These are phyloP conservation scores for Termitomyces sp. DNA, from an alignment of 768 basidiomycete species.

Conservation along the genomic window DNA sequence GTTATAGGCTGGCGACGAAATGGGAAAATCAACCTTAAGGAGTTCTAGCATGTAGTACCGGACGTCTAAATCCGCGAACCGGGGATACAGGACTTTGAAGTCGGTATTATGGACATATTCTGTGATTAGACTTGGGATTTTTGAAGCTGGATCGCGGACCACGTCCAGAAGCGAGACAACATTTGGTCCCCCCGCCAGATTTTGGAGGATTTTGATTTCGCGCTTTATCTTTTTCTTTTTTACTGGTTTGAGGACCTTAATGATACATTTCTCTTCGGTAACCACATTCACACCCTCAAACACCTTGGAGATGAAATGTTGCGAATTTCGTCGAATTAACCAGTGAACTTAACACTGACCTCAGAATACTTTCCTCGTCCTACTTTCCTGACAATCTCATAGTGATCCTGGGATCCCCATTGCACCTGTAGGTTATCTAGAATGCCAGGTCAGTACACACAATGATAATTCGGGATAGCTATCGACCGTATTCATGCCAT, in stretches of 20 bases:
- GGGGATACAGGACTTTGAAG: slow-evolving; percentile 94
- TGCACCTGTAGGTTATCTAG: slow-evolving; percentile 94
- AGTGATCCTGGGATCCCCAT: slow-evolving; percentile 96
- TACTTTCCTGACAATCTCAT: slow-evolving; percentile 96
- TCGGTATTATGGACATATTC: slow-evolving; percentile 99
- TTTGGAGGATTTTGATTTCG: slow-evolving; percentile 97
- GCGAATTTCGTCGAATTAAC: slow-evolving; percentile 5
- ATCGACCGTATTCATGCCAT: slow-evolving; percentile 92
- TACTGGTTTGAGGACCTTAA: slow-evolving; percentile 97
- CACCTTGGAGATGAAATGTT: slow-evolving; percentile 41
- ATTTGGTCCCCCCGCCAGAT: slow-evolving; percentile 94
- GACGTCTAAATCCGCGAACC: slow-evolving; percentile 93
- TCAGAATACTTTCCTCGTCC: slow-evolving; percentile 95
- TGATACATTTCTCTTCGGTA: slow-evolving; percentile 92
- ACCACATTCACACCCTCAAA: slow-evolving; percentile 92
- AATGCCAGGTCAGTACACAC: slow-evolving; percentile 16
- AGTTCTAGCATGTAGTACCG: slow-evolving; percentile 96
- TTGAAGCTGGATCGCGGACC: slow-evolving; percentile 91
- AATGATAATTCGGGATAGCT: slow-evolving; percentile 17
- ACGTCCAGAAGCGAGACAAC: slow-evolving; percentile 91
- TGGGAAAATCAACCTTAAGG: slow-evolving; percentile 58
- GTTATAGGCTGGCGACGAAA: neutral
- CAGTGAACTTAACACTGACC: slow-evolving; percentile 34
- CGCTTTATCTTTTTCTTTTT: slow-evolving; percentile 99
- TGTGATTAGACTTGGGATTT: slow-evolving; percentile 94